phyloP scores from a whole-genome alignment of 2,329 filamentous ascomycete genomes.

The Coniochaeta sp. region DNA sequence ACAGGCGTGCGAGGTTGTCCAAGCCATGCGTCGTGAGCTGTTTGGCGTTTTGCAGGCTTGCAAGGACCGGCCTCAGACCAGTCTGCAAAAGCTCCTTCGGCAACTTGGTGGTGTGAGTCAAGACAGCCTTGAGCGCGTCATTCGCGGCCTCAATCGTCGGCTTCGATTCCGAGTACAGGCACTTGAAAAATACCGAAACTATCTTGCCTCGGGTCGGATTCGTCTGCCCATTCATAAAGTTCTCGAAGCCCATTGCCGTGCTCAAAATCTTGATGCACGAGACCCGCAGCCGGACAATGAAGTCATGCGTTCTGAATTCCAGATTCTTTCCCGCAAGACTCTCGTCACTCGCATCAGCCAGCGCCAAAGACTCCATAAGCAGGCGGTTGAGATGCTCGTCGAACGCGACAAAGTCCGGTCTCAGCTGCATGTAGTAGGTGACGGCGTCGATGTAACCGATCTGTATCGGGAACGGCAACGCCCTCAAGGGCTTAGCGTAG shows the following conservation, averaged over 20 bases:
- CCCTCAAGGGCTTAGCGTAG: constrained; percentile 88
- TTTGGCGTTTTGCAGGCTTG: constrained; percentile 91
- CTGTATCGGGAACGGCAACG: constrained; percentile 87
- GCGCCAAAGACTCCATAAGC: constrained; percentile 84
- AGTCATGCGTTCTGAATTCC: constrained; percentile 92
- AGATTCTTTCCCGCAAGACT: constrained; percentile 85
- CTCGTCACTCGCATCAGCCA: constrained; percentile 93
- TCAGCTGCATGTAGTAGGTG: constrained; percentile 86
- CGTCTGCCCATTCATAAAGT: constrained; percentile 72
- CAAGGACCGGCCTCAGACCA: constrained; percentile 87
- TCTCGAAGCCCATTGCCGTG: constrained; percentile 86
- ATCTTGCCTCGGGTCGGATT: constrained; percentile 64
- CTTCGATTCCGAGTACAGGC: constrained; percentile 84
- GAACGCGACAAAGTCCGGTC: constrained; percentile 82
- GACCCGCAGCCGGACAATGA: constrained; percentile 84
- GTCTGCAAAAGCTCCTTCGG: constrained; percentile 94
- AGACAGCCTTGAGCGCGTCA: constrained; percentile 77
- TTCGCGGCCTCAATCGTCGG: constrained; percentile 93
- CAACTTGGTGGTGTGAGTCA: constrained; percentile 82
- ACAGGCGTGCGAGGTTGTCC: constrained; percentile 80
- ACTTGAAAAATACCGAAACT: constrained; percentile 96
- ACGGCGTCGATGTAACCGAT: constrained; percentile 98
- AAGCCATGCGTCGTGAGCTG: constrained; percentile 82
- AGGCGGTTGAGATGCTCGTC: constrained; percentile 87
- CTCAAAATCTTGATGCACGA: constrained; percentile 90